phyloP scores from a whole-genome alignment of 1,284 basidiomycete species.

The Amylostereum chailletii region DNA sequence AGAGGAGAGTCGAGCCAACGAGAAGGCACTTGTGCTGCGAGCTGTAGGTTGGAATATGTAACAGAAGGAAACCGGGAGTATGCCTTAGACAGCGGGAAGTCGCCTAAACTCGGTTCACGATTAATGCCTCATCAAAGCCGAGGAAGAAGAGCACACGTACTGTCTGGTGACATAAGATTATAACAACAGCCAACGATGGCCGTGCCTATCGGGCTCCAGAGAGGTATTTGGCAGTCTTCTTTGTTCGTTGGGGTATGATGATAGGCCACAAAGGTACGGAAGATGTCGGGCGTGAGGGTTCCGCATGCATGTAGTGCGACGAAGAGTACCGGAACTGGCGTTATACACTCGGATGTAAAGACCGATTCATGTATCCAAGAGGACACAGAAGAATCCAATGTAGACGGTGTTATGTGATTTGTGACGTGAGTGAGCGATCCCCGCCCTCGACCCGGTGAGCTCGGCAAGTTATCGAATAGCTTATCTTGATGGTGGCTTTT shows the following conservation, averaged over 20 bases:
- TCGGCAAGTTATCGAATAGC: neutral
- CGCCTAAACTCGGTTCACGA: slow-evolving; percentile 15
- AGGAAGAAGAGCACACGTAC: slow-evolving; percentile 22
- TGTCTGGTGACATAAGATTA: slow-evolving; percentile 35
- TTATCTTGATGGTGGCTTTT: slow-evolving; percentile 13
- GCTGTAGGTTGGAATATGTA: slow-evolving; percentile 37
- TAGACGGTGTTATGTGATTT: slow-evolving; percentile 37
- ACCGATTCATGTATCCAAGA: slow-evolving; percentile 6
- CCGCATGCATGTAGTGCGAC: slow-evolving; percentile 58
- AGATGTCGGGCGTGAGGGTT: slow-evolving; percentile 36
- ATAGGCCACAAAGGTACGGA: slow-evolving; percentile 27
- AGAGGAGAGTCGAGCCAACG: slow-evolving; percentile 27
- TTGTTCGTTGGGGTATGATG: neutral
- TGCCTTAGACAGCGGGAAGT: slow-evolving; percentile 30
- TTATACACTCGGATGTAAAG: slow-evolving; percentile 1
- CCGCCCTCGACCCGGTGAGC: neutral
- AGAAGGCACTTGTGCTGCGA: slow-evolving; percentile 41
- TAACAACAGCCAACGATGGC: slow-evolving; percentile 46
- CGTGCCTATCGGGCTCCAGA: slow-evolving; percentile 32
- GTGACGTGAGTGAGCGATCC: slow-evolving; percentile 42
- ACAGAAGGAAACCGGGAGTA: slow-evolving; percentile 14
- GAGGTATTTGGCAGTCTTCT: neutral
- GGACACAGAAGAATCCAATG: slow-evolving; percentile 22
- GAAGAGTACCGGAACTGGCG: slow-evolving; percentile 40
- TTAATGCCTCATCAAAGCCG: slow-evolving; percentile 11